Conservation (phyloP, 192 early-diverging fungal species). For the Coemansia umbellata region DNA sequence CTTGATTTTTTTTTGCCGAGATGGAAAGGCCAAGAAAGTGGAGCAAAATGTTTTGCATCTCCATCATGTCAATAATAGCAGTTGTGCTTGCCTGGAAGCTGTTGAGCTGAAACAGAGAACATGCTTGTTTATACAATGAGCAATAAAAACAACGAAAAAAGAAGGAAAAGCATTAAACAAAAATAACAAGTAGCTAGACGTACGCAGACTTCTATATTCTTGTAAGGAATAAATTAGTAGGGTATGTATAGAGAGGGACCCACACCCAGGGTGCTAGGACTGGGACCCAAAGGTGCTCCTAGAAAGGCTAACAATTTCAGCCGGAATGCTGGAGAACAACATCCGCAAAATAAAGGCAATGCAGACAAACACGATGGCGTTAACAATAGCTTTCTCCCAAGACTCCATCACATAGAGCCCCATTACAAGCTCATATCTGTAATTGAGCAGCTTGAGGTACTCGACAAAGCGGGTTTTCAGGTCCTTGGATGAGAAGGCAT, state of each 20-base stretch:
- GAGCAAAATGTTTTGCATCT: no score
- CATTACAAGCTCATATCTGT: slow-evolving; percentile 80
- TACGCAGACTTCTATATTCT: background rate
- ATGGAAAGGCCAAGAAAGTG: no score
- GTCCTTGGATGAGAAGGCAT: background rate
- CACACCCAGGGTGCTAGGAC: no score
- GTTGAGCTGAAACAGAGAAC: no score
- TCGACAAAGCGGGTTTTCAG: background rate
- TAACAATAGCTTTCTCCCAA: slow-evolving; percentile 84
- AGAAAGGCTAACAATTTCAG: background rate
- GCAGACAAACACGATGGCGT: slow-evolving; percentile 6
- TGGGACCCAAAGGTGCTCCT: no score
- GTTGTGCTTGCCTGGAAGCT: no score
- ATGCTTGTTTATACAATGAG: no score
- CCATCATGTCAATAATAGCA: no score
- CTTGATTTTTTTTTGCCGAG: no score
- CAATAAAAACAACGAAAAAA: no score
- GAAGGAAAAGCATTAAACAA: no score
- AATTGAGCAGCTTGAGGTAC: slow-evolving; percentile 57
- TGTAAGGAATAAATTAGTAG: background rate
- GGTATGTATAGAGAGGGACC: background rate
- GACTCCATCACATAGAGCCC: slow-evolving; percentile 89
- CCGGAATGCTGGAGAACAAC: slow-evolving; percentile 12
- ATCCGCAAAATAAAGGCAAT: slow-evolving; percentile 19
- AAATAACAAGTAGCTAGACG: background rate